Evolutionary conservation across 257 asterid species (phyloP).

Genomic region (Perilla frutescens): DNA sequence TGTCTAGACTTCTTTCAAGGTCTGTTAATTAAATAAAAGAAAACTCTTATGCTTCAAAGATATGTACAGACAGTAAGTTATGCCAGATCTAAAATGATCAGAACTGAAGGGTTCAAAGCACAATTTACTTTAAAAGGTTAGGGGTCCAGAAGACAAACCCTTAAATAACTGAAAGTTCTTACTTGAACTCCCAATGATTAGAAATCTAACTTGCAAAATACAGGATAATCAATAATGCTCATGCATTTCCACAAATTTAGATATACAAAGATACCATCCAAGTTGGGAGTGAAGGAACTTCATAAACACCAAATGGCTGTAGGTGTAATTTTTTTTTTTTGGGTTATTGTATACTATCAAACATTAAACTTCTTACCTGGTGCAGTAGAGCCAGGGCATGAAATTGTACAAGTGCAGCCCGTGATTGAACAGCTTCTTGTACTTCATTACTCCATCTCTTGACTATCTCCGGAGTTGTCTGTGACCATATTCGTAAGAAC

Average conservation of each 20-base stretch:
- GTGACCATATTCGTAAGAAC: constrained; percentile 33
- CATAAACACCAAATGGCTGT: constrained; percentile 5
- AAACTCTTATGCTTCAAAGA: constrained; percentile 9
- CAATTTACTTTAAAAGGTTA: not conserved
- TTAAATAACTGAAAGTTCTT: not conserved
- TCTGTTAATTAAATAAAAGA: constrained; percentile 12
- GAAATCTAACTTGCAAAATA: not conserved
- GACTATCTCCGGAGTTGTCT: constrained; percentile 93
- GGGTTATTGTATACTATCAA: not conserved
- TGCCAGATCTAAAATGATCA: constrained; percentile 21
- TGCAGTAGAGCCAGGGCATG: constrained; percentile 94
- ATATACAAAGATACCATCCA: not conserved
- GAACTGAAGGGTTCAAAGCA: not conserved
- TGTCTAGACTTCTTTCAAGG: not conserved
- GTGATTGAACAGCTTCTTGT: constrained; percentile 94
- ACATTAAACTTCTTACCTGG: constrained; percentile 58
- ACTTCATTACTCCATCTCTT: constrained; percentile 99
- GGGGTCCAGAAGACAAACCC: not conserved
- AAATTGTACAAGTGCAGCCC: constrained; percentile 95
- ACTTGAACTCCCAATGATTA: not conserved
- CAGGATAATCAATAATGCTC: not conserved
- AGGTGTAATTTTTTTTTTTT: not conserved
- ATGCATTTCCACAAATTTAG: not conserved
- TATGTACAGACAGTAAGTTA: not conserved
- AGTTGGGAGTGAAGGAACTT: constrained; percentile 4